These are phyloP conservation scores for Rhodomyrtus tomentosa DNA, from an alignment of 345 rosid genomes.

Conservation along the genomic window DNA sequence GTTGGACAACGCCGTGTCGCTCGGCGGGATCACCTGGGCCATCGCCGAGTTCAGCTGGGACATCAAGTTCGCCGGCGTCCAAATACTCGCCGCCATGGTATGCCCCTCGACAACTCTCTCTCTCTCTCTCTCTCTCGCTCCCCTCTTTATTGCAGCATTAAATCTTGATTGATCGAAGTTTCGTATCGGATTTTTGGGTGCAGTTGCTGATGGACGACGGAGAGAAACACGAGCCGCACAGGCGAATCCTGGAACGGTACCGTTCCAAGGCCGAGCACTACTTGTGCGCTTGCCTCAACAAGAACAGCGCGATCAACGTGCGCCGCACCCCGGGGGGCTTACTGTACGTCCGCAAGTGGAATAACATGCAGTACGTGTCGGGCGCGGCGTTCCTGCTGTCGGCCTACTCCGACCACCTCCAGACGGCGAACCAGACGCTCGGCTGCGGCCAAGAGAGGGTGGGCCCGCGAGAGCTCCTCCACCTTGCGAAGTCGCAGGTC, in stretches of 20 bases:
- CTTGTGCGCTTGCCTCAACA: constrained; percentile 40
- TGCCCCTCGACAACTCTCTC: too few species aligned
- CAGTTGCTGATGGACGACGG: constrained; percentile 18
- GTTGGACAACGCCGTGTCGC: constrained; percentile 23
- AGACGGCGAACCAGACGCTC: constrained; percentile 12
- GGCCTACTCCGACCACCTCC: constrained; percentile 36
- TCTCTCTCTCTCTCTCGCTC: not conserved
- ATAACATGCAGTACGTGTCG: constrained; percentile 60
- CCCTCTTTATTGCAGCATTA: not conserved
- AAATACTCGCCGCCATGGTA: constrained; percentile 46
- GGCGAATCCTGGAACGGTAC: constrained; percentile 13
- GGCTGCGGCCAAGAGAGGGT: constrained; percentile 11
- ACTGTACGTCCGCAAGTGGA: constrained; percentile 46
- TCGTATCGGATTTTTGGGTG: not conserved
- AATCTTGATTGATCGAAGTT: not conserved
- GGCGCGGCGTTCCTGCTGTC: constrained; percentile 39
- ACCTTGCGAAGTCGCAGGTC: constrained; percentile 36
- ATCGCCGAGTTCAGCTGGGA: constrained; percentile 76
- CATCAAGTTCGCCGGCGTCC: constrained; percentile 52
- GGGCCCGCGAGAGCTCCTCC: constrained; percentile 17
- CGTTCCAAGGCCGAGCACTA: constrained; percentile 42
- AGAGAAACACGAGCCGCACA: constrained; percentile 11
- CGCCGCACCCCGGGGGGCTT: constrained; percentile 46
- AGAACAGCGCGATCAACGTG: constrained; percentile 28
- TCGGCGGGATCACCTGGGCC: constrained; percentile 65